Conservation (phyloP, 176 grass and related monocot species). For the Musa troglodytarum region DNA sequence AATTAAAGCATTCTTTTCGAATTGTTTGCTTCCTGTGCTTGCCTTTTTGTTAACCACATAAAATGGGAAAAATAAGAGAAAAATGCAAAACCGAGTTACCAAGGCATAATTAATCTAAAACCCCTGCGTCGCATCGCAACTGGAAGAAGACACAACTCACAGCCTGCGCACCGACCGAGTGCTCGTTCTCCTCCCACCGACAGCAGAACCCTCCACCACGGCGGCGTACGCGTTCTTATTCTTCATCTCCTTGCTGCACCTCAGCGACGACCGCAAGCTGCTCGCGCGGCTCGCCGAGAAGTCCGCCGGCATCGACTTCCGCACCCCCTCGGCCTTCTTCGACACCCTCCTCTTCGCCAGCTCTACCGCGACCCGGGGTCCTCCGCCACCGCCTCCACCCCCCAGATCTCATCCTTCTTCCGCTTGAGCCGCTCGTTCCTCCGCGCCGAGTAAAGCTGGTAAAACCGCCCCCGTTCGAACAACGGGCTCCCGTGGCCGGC, state of each 20-base stretch:
- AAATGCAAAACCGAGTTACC: too few relatives aligned
- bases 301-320: constrained; percentile 31
- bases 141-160: too few relatives aligned
- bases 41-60: too few relatives aligned
- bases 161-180: too few relatives aligned
- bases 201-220: too few relatives aligned
- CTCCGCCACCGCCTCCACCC: constrained; percentile 18
- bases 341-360: constrained; percentile 43
- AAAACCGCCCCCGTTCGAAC: constrained; percentile 71
- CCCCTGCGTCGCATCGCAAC: too few relatives aligned
- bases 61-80: too few relatives aligned
- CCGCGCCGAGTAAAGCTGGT: constrained; percentile 70
- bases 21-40: too few relatives aligned
- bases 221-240: too few relatives aligned
- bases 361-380: constrained; percentile 71
- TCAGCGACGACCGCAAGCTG: not conserved
- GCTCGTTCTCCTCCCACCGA: too few relatives aligned
- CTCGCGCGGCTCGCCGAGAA: not conserved
- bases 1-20: too few relatives aligned
- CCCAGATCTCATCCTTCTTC: constrained; percentile 37
- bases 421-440: constrained; percentile 74
- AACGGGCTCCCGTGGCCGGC: constrained; percentile 25
- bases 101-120: too few relatives aligned
- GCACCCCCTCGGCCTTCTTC: constrained; percentile 40
- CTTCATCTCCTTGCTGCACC: not conserved